Percentiles rank a stretch among this genome's conserved stretches.
phyloP scores from a whole-genome alignment of 306 rosid genomes.

The Lablab purpureus region DNA sequence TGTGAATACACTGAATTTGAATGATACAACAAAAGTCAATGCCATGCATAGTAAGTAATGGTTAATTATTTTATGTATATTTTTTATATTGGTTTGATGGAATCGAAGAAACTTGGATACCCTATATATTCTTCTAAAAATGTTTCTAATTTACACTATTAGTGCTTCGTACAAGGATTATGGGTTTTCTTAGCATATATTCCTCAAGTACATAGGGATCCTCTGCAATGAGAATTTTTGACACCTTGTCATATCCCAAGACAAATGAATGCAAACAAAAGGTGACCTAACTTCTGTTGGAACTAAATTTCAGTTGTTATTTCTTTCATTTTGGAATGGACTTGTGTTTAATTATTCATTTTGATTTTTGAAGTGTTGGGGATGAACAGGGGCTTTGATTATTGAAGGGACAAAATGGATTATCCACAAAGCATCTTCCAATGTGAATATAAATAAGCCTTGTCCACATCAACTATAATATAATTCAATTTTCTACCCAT shows the following conservation, averaged over 20 bases:
- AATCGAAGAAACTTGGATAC: slow-evolving; percentile 43
- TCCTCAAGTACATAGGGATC: slow-evolving; percentile 46
- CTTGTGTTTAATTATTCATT: slow-evolving; percentile 18
- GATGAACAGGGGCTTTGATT: slow-evolving; percentile 35
- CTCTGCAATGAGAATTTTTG: slow-evolving; percentile 43
- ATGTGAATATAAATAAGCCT: background rate
- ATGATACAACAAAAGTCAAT: slow-evolving; percentile 21
- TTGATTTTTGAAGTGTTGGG: slow-evolving; percentile 21
- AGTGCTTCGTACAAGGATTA: slow-evolving; percentile 44
- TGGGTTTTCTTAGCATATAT: slow-evolving; percentile 42
- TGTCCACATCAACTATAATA: slow-evolving; percentile 26
- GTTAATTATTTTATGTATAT: background rate
- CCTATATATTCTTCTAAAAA: slow-evolving; percentile 29
- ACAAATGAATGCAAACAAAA: slow-evolving; percentile 48
- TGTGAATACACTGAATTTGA: slow-evolving; percentile 35
- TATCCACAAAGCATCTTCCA: slow-evolving; percentile 37
- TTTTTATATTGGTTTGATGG: slow-evolving; percentile 16
- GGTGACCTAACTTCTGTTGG: slow-evolving; percentile 17
- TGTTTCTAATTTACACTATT: slow-evolving; percentile 40
- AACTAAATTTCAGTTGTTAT: slow-evolving; percentile 11
- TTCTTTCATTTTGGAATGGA: background rate
- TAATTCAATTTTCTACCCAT: background rate
- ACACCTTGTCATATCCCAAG: slow-evolving; percentile 48
- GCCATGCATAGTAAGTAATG: slow-evolving; percentile 13
- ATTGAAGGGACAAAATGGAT: slow-evolving; percentile 30